Evolutionary conservation across 169 alveolate species (phyloP), one percentile per base, ranked within the genome.

Genomic region (Cryptosporidium meleagridis): DNA sequence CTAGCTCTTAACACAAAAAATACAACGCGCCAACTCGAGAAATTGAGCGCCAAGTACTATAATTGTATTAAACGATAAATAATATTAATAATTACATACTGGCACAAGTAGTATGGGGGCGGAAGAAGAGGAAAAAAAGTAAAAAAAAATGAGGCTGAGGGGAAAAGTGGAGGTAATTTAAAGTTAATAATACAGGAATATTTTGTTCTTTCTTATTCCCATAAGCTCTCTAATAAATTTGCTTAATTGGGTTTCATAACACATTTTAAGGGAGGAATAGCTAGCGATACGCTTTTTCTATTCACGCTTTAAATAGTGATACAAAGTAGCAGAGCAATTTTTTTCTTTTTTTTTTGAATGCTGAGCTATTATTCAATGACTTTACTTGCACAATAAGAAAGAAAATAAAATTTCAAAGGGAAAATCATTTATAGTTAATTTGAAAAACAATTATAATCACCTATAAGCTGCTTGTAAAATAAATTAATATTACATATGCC

Each of bases 41-140:
- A 16, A 12, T 48, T 48, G 18, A 21, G 55, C 55, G 55, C 55
- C 55, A 48, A 10, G 4, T 14, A 2, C 21, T 14, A 48, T 14
- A 41, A 48, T 48, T 48, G 55, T 48, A 48, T 48, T 48, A 48
- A 12, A 14, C 14, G 12, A 14, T 16, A 48, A 14, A 14, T 16
- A 48, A 6, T 48, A 48, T 21, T 23, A 55, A 26, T 26, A 3
- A 55, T 55, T 8, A 55, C 37, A 55, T 23, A 55, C 35, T 0
- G 16, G 67, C n/a, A 55, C 18, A 55, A 55, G 12, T 37, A 55
- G 35, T 23, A 55, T 55, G 67, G 67, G 67, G 67, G 67, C 39
- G 26, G 23, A 55, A 23, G 35, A 26, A 55, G 67, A n/a, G n/a
- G 35, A 55, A 21, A 55, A 55, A 26, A 9, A 55, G 0, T 7